Evolutionary conservation across 2,329 filamentous ascomycete genomes (phyloP).

Genomic region (Dactylellina parvicollis): DNA sequence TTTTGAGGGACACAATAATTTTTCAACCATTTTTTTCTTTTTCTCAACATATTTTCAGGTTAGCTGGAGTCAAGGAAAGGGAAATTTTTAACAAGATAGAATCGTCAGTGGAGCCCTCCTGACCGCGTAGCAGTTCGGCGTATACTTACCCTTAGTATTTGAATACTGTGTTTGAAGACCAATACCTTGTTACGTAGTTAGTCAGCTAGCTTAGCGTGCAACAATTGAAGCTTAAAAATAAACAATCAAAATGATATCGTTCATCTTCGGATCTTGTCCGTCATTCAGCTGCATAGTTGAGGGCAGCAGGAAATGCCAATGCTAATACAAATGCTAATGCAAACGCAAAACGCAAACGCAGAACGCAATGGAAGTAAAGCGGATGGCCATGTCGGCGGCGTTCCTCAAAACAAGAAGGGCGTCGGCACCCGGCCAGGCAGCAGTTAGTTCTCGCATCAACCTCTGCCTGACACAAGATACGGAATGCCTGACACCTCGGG

Average conservation of each 20-base stretch:
- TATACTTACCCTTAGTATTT: constrained; percentile 7
- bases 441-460: too few relatives aligned
- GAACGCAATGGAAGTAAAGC: too few relatives aligned
- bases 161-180: background rate
- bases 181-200: background rate
- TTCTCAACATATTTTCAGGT: constrained; percentile 15
- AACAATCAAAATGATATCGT: too few relatives aligned
- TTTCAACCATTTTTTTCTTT: constrained; percentile 10
- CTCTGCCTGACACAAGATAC: background rate
- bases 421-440: too few relatives aligned
- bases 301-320: too few relatives aligned
- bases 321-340: too few relatives aligned
- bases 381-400: too few relatives aligned
- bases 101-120: constrained; percentile 7
- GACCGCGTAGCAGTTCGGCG: background rate
- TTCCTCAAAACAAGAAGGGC: too few relatives aligned
- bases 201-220: background rate
- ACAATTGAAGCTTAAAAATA: background rate
- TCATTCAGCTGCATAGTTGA: too few relatives aligned
- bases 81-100: constrained; percentile 42
- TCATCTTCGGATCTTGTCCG: too few relatives aligned
- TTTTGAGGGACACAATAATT: constrained; percentile 29
- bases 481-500: constrained; percentile 24
- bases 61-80: constrained; percentile 41
- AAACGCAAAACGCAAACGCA: too few relatives aligned